Percentiles rank a stretch among this genome's conserved stretches.
phyloP scores from a whole-genome alignment of 768 basidiomycete genomes.

The Agrocybe chaxingu region DNA sequence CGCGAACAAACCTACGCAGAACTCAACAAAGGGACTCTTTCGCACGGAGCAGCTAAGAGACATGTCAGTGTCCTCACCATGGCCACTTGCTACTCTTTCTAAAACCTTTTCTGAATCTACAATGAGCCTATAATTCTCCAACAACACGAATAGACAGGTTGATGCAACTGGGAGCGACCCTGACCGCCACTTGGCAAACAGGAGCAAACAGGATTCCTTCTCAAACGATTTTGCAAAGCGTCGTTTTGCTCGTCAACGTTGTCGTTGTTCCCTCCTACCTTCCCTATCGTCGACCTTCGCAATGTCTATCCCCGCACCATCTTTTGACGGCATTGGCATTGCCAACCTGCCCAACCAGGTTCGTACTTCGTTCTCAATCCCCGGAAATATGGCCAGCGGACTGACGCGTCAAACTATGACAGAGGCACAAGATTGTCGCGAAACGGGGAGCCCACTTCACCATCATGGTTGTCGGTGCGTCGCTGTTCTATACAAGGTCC shows the following conservation, averaged over 20 bases:
- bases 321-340: conserved; percentile 84
- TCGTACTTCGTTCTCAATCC: conserved; percentile 14
- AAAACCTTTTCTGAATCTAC: too few species aligned
- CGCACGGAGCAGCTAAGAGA: too few species aligned
- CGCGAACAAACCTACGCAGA: too few species aligned
- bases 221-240: conserved; percentile 34
- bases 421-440: conserved; percentile 99
- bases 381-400: background rate
- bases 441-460: conserved; percentile 98
- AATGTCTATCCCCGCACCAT: conserved; percentile 44
- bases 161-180: background rate
- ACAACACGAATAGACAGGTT: too few species aligned
- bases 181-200: conserved; percentile 21
- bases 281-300: conserved; percentile 17
- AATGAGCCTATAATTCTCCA: too few species aligned
- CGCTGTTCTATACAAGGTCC: background rate
- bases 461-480: conserved; percentile 96
- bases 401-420: conserved; percentile 27
- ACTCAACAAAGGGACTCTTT: too few species aligned
- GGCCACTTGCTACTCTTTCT: too few species aligned
- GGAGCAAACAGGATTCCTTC: conserved; percentile 20
- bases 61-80: too few species aligned
- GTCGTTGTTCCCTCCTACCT: conserved; percentile 18
- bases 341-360: conserved; percentile 99
- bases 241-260: conserved; percentile 16